Base-by-base conservation (phyloP, 164 flowering plant species). In the Aristolochia fimbriata region DNA sequence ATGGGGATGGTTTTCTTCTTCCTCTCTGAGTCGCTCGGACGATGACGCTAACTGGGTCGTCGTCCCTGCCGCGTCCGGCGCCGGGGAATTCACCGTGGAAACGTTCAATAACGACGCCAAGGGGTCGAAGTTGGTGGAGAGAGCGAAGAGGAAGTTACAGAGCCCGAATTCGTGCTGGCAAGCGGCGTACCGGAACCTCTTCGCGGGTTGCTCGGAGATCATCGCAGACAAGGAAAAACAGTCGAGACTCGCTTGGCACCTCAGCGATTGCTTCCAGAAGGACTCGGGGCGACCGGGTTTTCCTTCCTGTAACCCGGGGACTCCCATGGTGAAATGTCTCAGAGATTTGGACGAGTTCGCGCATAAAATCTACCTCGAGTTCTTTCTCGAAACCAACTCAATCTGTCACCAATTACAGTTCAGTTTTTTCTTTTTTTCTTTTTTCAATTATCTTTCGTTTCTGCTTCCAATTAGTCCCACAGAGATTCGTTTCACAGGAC, bases 381-480 rank as follows among this genome's bases (percentile, higher is more conserved):
- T 80, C 73, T 84, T 66, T 68, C 85, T 88, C 1, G 84, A 91
- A 57, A 81, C 86, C 64, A 84, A 88, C 64, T 68, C 83, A 14
- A 84, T 91, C 33, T 91, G 93, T 70, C 79, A 91, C 67, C 96
- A 91, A 58, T 71, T 91, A 77, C 96, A 91, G 96, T 89, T 65
- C 58, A 70, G 79, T 54, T 25, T 15, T 17, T 6, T 20, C 14
- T 17, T 17, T 4, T 20, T 12, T 15, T 15, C 22, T 19, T 47
- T 64, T 51, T 68, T 60, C n/a, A n/a, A n/a, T n/a, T n/a, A n/a
- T n/a, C n/a, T n/a, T n/a, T n/a, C n/a, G n/a, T n/a, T 27, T 27
- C 30, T 27, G 30, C 30, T 27, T 27, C 30, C 30, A 27, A 27
- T 5, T 27, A 27, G n/a, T n/a, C 30, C 5, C 2, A 27, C 30